Base-by-base conservation (phyloP, 2,329 filamentous ascomycete species). In the Fusarium nematophilum region DNA sequence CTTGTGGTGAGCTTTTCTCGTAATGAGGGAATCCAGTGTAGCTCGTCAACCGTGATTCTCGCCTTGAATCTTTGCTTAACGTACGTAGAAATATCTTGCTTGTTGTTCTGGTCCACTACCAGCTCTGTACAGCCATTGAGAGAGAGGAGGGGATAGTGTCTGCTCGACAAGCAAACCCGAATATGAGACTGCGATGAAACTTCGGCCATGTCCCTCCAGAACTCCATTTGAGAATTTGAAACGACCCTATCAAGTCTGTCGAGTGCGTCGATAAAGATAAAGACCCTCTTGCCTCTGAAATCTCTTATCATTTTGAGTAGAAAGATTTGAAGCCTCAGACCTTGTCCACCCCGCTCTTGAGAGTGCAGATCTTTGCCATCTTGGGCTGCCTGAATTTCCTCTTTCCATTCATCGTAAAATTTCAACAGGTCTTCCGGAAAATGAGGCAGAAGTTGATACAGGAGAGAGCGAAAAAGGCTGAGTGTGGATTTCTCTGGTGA, bases 261-360 rank as follows among this genome's bases (percentile, higher is more conserved):
- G 9, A 64, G 34, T 1, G 46, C 57, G 8, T 64, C 53, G 3
- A 64, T 34, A 4, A 59, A 61, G 7, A 64, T 40, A 9, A 61
- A n/a, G n/a, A n/a, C n/a, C n/a, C n/a, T n/a, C n/a, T n/a, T n/a
- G n/a, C n/a, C n/a, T n/a, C n/a, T n/a, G n/a, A n/a, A n/a, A n/a
- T n/a, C n/a, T n/a, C n/a, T n/a, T n/a, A n/a, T n/a, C n/a, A n/a
- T n/a, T n/a, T n/a, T n/a, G n/a, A n/a, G n/a, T n/a, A n/a, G n/a
- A n/a, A n/a, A n/a, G n/a, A n/a, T n/a, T n/a, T n/a, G n/a, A n/a
- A n/a, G n/a, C n/a, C n/a, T n/a, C n/a, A n/a, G n/a, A n/a, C n/a
- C n/a, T n/a, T n/a, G n/a, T n/a, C n/a, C n/a, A n/a, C n/a, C n/a
- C n/a, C n/a, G n/a, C n/a, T n/a, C n/a, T n/a, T n/a, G n/a, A n/a